phyloP scores from a whole-genome alignment of 2,329 filamentous ascomycete genomes.

The Venturia aucupariae region DNA sequence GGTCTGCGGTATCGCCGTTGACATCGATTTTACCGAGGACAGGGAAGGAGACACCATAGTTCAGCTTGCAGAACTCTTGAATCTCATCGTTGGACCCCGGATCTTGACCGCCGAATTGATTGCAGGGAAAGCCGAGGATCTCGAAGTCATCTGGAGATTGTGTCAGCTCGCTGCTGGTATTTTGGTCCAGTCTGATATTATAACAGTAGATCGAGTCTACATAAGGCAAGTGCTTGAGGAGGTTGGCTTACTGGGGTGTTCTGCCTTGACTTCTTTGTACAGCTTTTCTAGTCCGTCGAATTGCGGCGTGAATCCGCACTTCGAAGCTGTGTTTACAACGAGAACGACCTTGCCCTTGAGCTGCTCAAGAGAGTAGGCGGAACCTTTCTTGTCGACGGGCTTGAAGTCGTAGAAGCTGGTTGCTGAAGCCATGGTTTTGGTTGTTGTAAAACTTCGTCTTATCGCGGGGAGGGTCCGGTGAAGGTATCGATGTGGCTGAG shows the following conservation, averaged over 20 bases:
- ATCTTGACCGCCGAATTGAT: slow-evolving; percentile 91
- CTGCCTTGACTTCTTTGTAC: slow-evolving; percentile 52
- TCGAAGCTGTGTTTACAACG: slow-evolving; percentile 94
- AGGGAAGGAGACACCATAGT: slow-evolving; percentile 90
- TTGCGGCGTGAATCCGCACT: slow-evolving; percentile 97
- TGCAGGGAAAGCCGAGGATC: slow-evolving; percentile 95
- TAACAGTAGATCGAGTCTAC: too few relatives aligned
- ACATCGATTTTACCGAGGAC: slow-evolving; percentile 88
- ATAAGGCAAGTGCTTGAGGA: too few relatives aligned
- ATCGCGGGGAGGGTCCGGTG: background rate
- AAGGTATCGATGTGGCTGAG: too few relatives aligned
- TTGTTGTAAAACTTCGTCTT: background rate
- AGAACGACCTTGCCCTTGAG: slow-evolving; percentile 91
- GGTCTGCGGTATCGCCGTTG: slow-evolving; percentile 74
- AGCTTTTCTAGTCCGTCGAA: slow-evolving; percentile 84
- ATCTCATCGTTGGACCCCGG: slow-evolving; percentile 62
- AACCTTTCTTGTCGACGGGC: slow-evolving; percentile 70
- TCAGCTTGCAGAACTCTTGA: slow-evolving; percentile 69
- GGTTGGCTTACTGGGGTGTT: slow-evolving; percentile 19
- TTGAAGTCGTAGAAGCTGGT: slow-evolving; percentile 76
- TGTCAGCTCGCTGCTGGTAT: background rate
- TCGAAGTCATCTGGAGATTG: slow-evolving; percentile 55
- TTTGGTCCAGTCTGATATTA: too few relatives aligned
- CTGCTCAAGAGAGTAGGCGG: slow-evolving; percentile 57
- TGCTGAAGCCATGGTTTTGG: slow-evolving; percentile 53